A percentile compares a stretch with the other conserved stretches of the same genome.
phyloP scores from a whole-genome alignment of 345 rosid species.

The Citrus trifoliata region DNA sequence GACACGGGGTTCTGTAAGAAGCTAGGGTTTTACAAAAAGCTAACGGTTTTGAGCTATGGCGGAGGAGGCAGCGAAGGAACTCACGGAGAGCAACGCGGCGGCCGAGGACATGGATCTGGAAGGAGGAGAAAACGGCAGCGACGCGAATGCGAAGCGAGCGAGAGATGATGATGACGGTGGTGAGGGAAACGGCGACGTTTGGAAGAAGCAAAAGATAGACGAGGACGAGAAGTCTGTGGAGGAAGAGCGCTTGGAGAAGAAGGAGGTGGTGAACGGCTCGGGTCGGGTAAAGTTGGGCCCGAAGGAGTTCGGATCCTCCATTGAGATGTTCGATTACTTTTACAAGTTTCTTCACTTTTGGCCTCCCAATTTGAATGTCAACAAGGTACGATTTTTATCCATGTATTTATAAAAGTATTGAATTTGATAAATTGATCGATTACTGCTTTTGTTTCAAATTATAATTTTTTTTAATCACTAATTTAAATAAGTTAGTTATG shows the following conservation, averaged over 20 bases:
- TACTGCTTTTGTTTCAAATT: neutral
- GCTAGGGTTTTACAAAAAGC: conserved; percentile 13
- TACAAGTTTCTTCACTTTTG: conserved; percentile 56
- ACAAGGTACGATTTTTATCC: conserved; percentile 41
- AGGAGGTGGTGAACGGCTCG: conserved; percentile 18
- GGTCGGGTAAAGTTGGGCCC: conserved; percentile 63
- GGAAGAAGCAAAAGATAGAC: conserved; percentile 58
- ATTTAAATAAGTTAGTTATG: neutral
- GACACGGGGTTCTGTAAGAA: neutral
- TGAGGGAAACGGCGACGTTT: conserved; percentile 25
- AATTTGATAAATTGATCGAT: neutral
- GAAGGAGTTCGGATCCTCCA: conserved; percentile 68
- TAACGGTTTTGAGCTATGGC: conserved; percentile 23
- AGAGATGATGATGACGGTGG: conserved; percentile 41
- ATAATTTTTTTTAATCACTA: too few relatives aligned
- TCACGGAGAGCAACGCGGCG: conserved; percentile 22
- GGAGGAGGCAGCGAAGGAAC: conserved; percentile 26
- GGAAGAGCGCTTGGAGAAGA: conserved; percentile 31
- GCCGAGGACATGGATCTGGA: conserved; percentile 43
- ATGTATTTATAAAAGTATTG: neutral
- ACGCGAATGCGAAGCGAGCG: conserved; percentile 33
- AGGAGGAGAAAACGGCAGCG: neutral
- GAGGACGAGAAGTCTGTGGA: conserved; percentile 25
- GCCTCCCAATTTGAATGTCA: conserved; percentile 61
- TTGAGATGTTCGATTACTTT: conserved; percentile 78